A percentile compares a stretch with the other conserved stretches of the same genome.
These are phyloP conservation scores for Russula virescens DNA, from an alignment of 768 basidiomycete genomes.

Conservation along the genomic window DNA sequence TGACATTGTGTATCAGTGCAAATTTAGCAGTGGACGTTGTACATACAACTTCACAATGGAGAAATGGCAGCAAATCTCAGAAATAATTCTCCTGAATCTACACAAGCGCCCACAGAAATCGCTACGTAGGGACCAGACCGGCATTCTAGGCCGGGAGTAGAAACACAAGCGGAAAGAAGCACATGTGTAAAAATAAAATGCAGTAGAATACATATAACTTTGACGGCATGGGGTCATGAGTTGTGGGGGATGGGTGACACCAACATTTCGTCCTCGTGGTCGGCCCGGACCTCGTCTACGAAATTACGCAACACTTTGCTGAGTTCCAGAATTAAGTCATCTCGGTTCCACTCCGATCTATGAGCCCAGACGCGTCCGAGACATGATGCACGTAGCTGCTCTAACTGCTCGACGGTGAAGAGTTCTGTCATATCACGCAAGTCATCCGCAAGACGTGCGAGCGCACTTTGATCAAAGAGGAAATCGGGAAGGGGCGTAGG, in stretches of 20 bases:
- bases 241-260: neutral
- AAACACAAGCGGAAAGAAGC: constrained; percentile 7
- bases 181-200: neutral
- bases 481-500: constrained; percentile 80
- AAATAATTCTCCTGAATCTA: neutral
- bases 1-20: neutral
- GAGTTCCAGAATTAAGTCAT: constrained; percentile 55
- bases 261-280: constrained; percentile 18
- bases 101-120: neutral
- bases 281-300: constrained; percentile 51
- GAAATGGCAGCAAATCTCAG: neutral
- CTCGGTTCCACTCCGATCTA: constrained; percentile 79
- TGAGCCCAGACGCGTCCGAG: constrained; percentile 79
- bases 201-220: constrained; percentile 23
- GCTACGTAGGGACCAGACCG: neutral
- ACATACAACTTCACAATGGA: constrained; percentile 14
- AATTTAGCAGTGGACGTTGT: neutral
- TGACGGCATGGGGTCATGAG: constrained; percentile 1
- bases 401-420: constrained; percentile 83
- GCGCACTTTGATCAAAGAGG: constrained; percentile 45
- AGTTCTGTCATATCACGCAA: constrained; percentile 50
- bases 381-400: constrained; percentile 85
- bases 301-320: constrained; percentile 54
- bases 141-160: neutral
- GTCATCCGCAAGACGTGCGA: constrained; percentile 44